phyloP scores from a whole-genome alignment of 352 stramenopile genomes.

The Blastocystis sp. region DNA sequence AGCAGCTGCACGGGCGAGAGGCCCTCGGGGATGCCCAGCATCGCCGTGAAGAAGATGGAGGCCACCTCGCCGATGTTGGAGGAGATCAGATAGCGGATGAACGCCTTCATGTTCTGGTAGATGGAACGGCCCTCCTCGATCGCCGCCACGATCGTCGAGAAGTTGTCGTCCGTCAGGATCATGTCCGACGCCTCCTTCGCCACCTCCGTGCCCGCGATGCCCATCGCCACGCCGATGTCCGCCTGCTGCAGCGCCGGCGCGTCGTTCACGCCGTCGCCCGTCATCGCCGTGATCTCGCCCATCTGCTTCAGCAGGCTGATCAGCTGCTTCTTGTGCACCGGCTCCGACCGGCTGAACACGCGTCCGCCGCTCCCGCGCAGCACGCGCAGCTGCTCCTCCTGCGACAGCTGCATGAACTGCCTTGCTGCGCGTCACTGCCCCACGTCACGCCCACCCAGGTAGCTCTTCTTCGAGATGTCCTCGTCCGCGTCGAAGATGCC shows the following conservation, averaged over 20 bases:
- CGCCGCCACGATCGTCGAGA: conserved; percentile 91
- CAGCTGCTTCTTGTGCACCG: conserved; percentile 92
- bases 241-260: conserved; percentile 90
- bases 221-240: conserved; percentile 93
- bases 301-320: conserved; percentile 86
- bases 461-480: conserved; percentile 14
- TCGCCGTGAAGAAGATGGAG: conserved; percentile 93
- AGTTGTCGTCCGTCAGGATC: conserved; percentile 97
- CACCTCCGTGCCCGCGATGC: conserved; percentile 76
- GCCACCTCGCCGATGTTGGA: conserved; percentile 98
- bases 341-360: conserved; percentile 85
- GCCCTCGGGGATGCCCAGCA: conserved; percentile 90
- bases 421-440: conserved; percentile 64
- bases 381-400: not conserved
- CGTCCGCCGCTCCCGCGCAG: not conserved
- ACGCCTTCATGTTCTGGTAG: conserved; percentile 94
- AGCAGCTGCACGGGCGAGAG: conserved; percentile 96
- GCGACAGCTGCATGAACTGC: not conserved
- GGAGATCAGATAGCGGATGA: conserved; percentile 97
- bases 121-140: conserved; percentile 80
- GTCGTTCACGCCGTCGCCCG: conserved; percentile 97
- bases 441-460: not conserved
- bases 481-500: not conserved
- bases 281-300: conserved; percentile 93
- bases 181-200: too few relatives aligned